Percentiles rank a stretch among this genome's conserved stretches.
Conservation (phyloP, 2,329 filamentous ascomycete species). For the Trichophyton mentagrophytes region DNA sequence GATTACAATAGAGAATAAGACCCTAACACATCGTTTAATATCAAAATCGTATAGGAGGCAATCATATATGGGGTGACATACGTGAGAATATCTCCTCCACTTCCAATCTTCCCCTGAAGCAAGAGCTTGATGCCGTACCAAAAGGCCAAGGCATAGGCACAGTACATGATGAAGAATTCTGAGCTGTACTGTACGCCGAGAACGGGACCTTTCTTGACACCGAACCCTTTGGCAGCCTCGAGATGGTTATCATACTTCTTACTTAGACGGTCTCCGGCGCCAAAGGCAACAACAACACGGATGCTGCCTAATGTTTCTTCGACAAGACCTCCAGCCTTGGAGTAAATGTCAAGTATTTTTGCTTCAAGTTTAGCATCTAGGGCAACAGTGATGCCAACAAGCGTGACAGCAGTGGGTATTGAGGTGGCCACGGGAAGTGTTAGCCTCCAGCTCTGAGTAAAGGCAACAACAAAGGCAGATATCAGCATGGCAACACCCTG, state of each 20-base stretch:
- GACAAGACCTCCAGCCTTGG: slow-evolving; percentile 24
- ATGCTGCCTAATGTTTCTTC: slow-evolving; percentile 41
- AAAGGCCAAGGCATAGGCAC: slow-evolving; percentile 23
- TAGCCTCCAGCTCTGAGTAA: slow-evolving; percentile 33
- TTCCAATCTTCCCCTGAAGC: slow-evolving; percentile 14
- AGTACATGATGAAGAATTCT: slow-evolving; percentile 23
- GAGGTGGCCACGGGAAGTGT: slow-evolving; percentile 35
- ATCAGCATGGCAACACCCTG: slow-evolving; percentile 21
- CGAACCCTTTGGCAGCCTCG: slow-evolving; percentile 16
- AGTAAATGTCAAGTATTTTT: slow-evolving; percentile 24
- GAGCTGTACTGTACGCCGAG: slow-evolving; percentile 21
- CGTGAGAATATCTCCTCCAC: slow-evolving; percentile 20
- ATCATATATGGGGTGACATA: slow-evolving; percentile 6
- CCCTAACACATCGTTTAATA: slow-evolving; percentile 9
- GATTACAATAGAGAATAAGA: slow-evolving; percentile 23
- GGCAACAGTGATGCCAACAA: slow-evolving; percentile 16
- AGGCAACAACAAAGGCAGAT: slow-evolving; percentile 29
- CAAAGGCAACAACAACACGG: slow-evolving; percentile 39
- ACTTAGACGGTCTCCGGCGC: slow-evolving; percentile 21
- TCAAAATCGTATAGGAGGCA: background rate
- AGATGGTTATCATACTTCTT: slow-evolving; percentile 20
- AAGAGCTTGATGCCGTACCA: slow-evolving; percentile 25
- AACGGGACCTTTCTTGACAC: slow-evolving; percentile 20
- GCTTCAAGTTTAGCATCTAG: slow-evolving; percentile 17
- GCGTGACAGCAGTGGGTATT: slow-evolving; percentile 31